Base-by-base conservation (phyloP, 257 asterid genomes). In the Ilex asprella region DNA sequence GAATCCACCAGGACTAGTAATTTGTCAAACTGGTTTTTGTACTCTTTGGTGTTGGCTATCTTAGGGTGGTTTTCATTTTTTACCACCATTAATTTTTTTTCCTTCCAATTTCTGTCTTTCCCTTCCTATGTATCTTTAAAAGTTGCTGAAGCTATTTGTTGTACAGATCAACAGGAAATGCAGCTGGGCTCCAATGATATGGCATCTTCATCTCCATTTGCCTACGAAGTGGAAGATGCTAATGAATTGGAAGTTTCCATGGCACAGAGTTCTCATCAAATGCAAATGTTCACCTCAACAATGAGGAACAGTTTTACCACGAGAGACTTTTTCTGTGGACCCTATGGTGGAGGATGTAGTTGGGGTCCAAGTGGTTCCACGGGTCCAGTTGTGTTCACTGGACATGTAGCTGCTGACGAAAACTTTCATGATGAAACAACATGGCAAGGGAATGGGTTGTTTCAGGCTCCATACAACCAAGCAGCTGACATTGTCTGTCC, bases 401-500 rank as follows among this genome's bases (percentile, higher is more conserved):
- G 76, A 67, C 78, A 73, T 62, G 71, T 58, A 30, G 76, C 75
- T 21, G 54, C 58, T 11, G 65, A 66, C 16, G 71, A 74, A 10
- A 73, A 70, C 68, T 79, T 76, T 66, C 84, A 66, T 82, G 75
- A 74, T 6, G 74, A 56, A 50, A 47, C 82, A 57, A 66, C 64
- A 41, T 74, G 70, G 82, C 86, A 64, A 70, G 85, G 66, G 66
- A 72, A 77, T 65, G 80, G 77, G 7, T 49, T 70, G 66, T 73
- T 67, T 63, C 8, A 70, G 44, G 68, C 70, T 71, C 81, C 79
- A 57, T 66, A 43, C 64, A 74, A 69, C 73, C 78, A 67, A 39
- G 81, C 67, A n/a, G 41, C 75, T 15, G 76, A 73, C 50, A 50
- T 72, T 10, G 49, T 71, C 21, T 79, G 86, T 60, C 76, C 91